These are phyloP conservation scores for Blastosporella zonata DNA, from an alignment of 1,284 basidiomycete species.

Conservation along the genomic window DNA sequence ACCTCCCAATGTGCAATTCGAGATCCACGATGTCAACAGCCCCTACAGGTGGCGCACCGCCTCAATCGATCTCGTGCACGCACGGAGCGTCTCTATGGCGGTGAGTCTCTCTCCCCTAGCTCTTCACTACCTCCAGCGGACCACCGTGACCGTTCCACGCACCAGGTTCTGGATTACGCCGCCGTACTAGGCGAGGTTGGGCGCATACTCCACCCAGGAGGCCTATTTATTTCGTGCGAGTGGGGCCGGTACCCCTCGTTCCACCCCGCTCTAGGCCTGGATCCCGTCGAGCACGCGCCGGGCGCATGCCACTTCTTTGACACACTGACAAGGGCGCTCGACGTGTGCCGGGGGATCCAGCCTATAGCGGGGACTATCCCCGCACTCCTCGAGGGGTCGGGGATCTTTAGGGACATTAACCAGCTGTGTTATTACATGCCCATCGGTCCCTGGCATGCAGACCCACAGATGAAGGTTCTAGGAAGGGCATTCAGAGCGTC, in stretches of 20 bases:
- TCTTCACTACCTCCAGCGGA: constrained; percentile 3
- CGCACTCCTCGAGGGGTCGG: constrained; percentile 31
- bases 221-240: constrained; percentile 64
- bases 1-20: constrained; percentile 56
- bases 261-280: constrained; percentile 30
- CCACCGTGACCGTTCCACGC: background rate
- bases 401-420: constrained; percentile 38
- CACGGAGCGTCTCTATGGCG: constrained; percentile 53
- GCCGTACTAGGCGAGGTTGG: constrained; percentile 51
- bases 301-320: constrained; percentile 42
- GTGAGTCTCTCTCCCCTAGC: constrained; percentile 39
- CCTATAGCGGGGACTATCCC: constrained; percentile 35
- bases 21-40: constrained; percentile 57
- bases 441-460: constrained; percentile 45
- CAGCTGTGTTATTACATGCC: constrained; percentile 37
- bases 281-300: constrained; percentile 37
- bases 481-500: constrained; percentile 35
- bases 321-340: constrained; percentile 37
- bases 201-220: constrained; percentile 60
- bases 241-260: constrained; percentile 46
- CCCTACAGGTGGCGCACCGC: constrained; percentile 45
- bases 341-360: constrained; percentile 31
- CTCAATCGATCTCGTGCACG: constrained; percentile 63
- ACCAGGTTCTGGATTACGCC: constrained; percentile 49
- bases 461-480: constrained; percentile 28